Evolutionary conservation across 176 grass and related monocot species (phyloP).

Genomic region (Aechmea fasciata): DNA sequence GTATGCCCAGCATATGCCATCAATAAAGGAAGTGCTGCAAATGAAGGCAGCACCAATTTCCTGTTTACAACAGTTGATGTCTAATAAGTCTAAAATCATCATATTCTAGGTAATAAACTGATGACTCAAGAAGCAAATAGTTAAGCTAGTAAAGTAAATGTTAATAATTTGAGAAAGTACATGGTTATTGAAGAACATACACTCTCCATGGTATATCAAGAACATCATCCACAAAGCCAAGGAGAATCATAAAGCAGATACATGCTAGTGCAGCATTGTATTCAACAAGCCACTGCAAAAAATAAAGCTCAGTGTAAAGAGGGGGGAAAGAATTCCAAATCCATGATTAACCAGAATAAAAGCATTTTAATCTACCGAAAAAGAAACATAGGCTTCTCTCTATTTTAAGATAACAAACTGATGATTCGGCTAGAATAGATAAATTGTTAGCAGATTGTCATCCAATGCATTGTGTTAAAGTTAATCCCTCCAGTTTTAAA

Average conservation of each 20-base stretch:
- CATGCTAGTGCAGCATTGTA: conserved; percentile 94
- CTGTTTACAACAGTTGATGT: conserved; percentile 36
- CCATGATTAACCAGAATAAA: conserved; percentile 5
- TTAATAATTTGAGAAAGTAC: not conserved
- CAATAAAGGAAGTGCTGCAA: conserved; percentile 85
- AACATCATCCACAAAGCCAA: conserved; percentile 99
- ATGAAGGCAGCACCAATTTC: conserved; percentile 74
- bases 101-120: not conserved
- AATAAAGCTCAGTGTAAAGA: conserved; percentile 3
- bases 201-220: conserved; percentile 98
- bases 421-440: not conserved
- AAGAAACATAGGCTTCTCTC: conserved; percentile 7
- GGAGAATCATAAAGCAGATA: conserved; percentile 98
- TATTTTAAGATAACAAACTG: not conserved
- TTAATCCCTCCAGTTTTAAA: too few species aligned
- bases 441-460: not conserved
- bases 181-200: conserved; percentile 47
- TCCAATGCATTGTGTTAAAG: too few species aligned
- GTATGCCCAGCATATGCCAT: conserved; percentile 99
- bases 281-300: conserved; percentile 96
- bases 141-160: not conserved
- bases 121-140: conserved; percentile 1
- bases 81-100: conserved; percentile 14
- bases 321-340: conserved; percentile 4
- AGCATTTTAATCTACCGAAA: not conserved